Conservation (phyloP, 2,329 filamentous ascomycete species). For the Fusarium foetens region DNA sequence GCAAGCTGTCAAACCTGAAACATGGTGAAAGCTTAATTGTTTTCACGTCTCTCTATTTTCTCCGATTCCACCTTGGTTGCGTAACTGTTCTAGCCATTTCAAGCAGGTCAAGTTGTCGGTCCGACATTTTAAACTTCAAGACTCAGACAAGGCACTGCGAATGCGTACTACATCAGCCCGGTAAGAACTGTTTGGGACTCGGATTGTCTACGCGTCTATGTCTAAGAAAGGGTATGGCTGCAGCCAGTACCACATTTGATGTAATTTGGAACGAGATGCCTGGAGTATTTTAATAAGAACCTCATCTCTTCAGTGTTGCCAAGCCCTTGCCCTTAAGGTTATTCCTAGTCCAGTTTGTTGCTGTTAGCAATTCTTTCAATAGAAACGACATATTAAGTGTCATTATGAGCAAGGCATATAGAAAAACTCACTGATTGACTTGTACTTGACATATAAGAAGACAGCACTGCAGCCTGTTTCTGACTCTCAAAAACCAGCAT, state of each 20-base stretch:
- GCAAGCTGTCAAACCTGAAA: not conserved
- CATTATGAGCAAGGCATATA: no score
- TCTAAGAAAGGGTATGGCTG: rapidly evolving
- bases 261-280: no score
- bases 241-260: rapidly evolving
- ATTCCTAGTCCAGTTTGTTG: no score
- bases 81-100: not conserved
- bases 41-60: not conserved
- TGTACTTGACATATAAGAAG: no score
- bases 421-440: no score
- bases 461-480: no score
- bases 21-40: not conserved
- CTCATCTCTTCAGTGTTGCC: no score
- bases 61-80: not conserved
- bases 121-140: not conserved
- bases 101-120: not conserved
- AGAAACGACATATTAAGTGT: no score
- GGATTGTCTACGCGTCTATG: not conserved
- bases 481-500: no score
- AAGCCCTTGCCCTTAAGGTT: no score
- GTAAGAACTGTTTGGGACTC: not conserved
- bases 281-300: no score
- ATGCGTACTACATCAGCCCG: not conserved
- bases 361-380: no score
- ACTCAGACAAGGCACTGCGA: not conserved